A percentile compares a stretch with the other conserved stretches of the same genome.
Conservation (phyloP, 169 alveolate species). For the Cryptosporidium ubiquitum region DNA sequence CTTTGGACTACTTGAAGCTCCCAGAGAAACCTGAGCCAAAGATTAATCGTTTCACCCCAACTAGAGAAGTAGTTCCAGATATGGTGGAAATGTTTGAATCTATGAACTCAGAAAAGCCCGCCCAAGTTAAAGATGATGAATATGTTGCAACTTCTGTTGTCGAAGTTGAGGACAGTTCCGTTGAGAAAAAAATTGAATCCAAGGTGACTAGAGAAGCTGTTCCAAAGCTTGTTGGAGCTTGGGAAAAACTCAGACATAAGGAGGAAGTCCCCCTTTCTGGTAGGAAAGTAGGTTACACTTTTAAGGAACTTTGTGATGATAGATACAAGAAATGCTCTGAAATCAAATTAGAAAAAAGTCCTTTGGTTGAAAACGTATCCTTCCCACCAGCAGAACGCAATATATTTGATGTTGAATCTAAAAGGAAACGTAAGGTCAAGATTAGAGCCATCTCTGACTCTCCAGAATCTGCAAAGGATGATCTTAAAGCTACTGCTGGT, state of each 20-base stretch:
- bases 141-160: neutral
- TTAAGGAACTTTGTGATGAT: conserved; percentile 36
- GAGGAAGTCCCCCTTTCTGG: neutral
- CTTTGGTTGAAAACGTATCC: neutral
- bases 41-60: neutral
- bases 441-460: neutral
- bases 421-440: neutral
- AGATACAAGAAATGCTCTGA: conserved; percentile 5
- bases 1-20: neutral
- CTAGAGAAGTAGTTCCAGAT: conserved; percentile 15
- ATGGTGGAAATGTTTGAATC: neutral
- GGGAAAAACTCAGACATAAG: neutral
- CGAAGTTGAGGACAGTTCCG: neutral
- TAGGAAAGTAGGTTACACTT: conserved; percentile 11
- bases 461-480: neutral
- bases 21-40: neutral
- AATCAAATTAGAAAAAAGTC: neutral
- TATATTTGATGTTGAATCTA: neutral
- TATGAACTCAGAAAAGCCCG: neutral
- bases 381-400: neutral
- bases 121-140: neutral
- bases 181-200: neutral
- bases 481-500: neutral
- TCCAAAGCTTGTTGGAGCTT: neutral
- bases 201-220: conserved; percentile 38